Evolutionary conservation across 495 filamentous ascomycete genomes (phyloP).

Genomic region (Aspergillus olivimuriae): DNA sequence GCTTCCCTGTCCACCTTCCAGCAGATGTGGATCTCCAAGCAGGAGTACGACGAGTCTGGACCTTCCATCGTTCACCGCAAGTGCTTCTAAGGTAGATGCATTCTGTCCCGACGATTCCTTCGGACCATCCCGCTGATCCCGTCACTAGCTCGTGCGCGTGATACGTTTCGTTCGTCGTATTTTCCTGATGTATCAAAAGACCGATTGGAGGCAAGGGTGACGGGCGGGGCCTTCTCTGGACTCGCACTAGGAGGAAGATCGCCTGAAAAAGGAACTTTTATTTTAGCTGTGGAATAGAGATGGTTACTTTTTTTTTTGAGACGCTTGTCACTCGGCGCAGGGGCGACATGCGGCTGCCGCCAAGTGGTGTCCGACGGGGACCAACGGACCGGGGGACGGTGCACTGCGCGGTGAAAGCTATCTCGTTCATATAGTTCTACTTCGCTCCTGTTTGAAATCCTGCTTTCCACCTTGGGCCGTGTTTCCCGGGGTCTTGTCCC

Average conservation of each 20-base stretch:
- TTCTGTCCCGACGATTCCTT: neutral
- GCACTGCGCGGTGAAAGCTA: constrained; percentile 19
- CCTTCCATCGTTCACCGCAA: constrained; percentile 99
- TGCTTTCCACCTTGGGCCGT: constrained; percentile 16
- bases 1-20: constrained; percentile 99
- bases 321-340: constrained; percentile 18
- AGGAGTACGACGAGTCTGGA: constrained; percentile 99
- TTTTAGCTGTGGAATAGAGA: constrained; percentile 46
- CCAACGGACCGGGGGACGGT: constrained; percentile 18
- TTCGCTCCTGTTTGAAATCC: constrained; percentile 21
- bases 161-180: constrained; percentile 38
- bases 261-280: constrained; percentile 43
- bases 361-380: constrained; percentile 11
- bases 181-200: constrained; percentile 48
- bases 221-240: constrained; percentile 40
- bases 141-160: constrained; percentile 16
- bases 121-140: neutral
- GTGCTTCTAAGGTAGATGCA: constrained; percentile 80
- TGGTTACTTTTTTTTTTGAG: constrained; percentile 26
- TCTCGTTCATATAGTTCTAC: constrained; percentile 25
- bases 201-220: constrained; percentile 38
- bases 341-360: constrained; percentile 10
- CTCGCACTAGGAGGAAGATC: constrained; percentile 42
- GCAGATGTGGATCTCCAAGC: constrained; percentile 99
- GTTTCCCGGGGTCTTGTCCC: constrained; percentile 2